A percentile compares a stretch with the other conserved stretches of the same genome.
Evolutionary conservation across 495 filamentous ascomycete genomes (phyloP).

Genomic region (Lophiotrema nucula): DNA sequence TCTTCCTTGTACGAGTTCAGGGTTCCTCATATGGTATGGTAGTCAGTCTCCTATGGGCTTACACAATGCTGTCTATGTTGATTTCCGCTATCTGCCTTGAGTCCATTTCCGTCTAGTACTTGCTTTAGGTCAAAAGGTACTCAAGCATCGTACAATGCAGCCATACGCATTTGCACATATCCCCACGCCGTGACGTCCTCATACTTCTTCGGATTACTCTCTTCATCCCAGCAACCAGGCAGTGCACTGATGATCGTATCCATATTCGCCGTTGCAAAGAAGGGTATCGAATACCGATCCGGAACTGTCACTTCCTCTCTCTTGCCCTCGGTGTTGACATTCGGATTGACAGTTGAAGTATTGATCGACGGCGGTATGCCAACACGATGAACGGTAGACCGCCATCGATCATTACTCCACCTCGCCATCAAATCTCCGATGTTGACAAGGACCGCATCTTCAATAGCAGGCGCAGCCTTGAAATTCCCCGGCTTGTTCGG

Average conservation of each 20-base stretch:
- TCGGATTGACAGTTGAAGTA: too few relatives aligned
- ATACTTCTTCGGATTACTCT: slow-evolving; percentile 39
- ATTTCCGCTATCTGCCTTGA: too few relatives aligned
- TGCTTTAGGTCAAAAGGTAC: too few relatives aligned
- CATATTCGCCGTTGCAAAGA: slow-evolving; percentile 58
- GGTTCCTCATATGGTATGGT: too few relatives aligned
- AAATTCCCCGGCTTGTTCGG: slow-evolving; percentile 1
- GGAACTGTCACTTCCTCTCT: slow-evolving; percentile 44
- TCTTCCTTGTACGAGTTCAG: too few relatives aligned
- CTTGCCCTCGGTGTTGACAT: neutral
- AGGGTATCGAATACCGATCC: slow-evolving; percentile 61
- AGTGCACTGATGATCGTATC: slow-evolving; percentile 57
- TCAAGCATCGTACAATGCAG: slow-evolving; percentile 37
- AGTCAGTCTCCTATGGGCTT: too few relatives aligned
- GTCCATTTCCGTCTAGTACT: too few relatives aligned
- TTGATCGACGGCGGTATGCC: slow-evolving; percentile 11
- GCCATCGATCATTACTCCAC: slow-evolving; percentile 29
- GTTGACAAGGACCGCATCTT: slow-evolving; percentile 26
- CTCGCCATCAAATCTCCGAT: slow-evolving; percentile 29
- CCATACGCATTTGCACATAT: slow-evolving; percentile 40
- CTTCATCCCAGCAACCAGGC: slow-evolving; percentile 47
- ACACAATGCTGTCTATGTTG: too few relatives aligned
- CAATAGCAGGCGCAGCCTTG: slow-evolving; percentile 2
- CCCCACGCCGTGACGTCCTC: slow-evolving; percentile 37
- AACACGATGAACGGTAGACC: slow-evolving; percentile 21